Evolutionary conservation across 2,329 filamentous ascomycete genomes (phyloP), one percentile per base, ranked within the genome.

Genomic region (Dactylellina sp.): DNA sequence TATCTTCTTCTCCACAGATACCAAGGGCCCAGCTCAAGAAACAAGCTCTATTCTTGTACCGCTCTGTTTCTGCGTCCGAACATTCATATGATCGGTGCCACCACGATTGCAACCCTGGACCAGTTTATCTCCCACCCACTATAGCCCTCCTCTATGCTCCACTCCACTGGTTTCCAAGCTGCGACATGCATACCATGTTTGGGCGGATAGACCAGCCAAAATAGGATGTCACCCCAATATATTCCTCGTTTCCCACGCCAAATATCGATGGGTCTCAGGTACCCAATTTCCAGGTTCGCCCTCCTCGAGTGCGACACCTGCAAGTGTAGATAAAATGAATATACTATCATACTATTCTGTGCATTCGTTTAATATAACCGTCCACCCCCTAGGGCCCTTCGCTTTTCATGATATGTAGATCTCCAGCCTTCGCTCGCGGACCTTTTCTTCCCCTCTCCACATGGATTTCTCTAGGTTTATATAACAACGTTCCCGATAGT

Each of bases 201-300:
- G 62, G n/a, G 61, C 68, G 60, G 68, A 61, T 72, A 72, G 68
- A 72, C 60, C 68, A 72, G 44, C 68, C 68, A 49, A 49, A 65
- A 65, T 39, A 22, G 61, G 61, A 65, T 7, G 12, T 55, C 56
- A 22, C 35, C 66, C 4, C 44, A 59, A 56, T 42, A 46, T 42
- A 64, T 46, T 24, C 44, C 64, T 39, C 44, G 39, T 53, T 44
- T 32, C 46, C 66, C 66, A 64, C 35, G 52, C 52, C 47, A n/a
- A 42, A 44, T 44, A 60, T 65, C 62, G 42, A 57, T 39, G 32
- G 46, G 25, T 49, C 55, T 65, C 68, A 39, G 57, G 49, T 61
- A 52, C 46, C 44, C 53, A 50, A 37, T 62, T 50, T 42, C 59
- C 57, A 44, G 47, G 32, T 53, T 32, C 39, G 14, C 32, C 32